Evolutionary conservation across 305 asterid species (phyloP).

Genomic region (Petunia hybrid): DNA sequence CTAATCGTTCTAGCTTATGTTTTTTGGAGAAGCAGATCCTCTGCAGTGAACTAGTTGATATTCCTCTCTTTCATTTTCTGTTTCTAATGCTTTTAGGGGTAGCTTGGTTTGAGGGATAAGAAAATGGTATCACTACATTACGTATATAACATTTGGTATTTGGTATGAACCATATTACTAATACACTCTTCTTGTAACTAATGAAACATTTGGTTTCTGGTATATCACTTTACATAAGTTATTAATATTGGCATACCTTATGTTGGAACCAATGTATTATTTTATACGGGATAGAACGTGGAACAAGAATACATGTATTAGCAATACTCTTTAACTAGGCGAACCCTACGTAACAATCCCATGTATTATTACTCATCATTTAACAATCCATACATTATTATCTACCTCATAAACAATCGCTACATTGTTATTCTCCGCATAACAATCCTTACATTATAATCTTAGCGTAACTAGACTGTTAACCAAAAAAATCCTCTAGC

Average conservation of each 20-base stretch:
- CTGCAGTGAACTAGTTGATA: background rate
- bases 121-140: slow-evolving; percentile 1
- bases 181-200: background rate
- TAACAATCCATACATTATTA: background rate
- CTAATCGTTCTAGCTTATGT: slow-evolving; percentile 19
- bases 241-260: background rate
- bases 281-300: background rate
- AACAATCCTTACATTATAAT: background rate
- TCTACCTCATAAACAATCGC: background rate
- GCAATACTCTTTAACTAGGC: slow-evolving; percentile 10
- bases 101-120: slow-evolving; percentile 1
- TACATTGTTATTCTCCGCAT: background rate
- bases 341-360: background rate
- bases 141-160: background rate
- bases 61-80: slow-evolving; percentile 18
- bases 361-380: background rate
- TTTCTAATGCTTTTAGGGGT: slow-evolving; percentile 20
- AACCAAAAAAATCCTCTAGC: background rate
- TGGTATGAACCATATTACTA: background rate
- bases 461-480: background rate
- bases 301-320: background rate
- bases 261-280: background rate
- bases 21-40: background rate
- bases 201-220: background rate
- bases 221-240: background rate